Evolutionary conservation across 345 rosid species (phyloP).

Genomic region (Rhodomyrtus tomentosa): DNA sequence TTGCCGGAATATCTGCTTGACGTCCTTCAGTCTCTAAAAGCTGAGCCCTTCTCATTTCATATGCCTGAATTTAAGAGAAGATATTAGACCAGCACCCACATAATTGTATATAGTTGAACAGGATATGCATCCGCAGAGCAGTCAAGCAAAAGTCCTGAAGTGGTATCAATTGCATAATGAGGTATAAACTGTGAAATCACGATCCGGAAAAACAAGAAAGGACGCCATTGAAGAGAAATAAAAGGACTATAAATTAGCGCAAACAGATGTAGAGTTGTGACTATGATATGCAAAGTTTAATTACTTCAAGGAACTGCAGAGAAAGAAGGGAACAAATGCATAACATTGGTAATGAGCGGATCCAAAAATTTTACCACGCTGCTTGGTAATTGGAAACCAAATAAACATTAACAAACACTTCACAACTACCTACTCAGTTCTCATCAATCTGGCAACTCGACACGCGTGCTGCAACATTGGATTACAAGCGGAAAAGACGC

Average conservation of each 20-base stretch:
- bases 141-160: background rate
- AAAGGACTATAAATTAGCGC: background rate
- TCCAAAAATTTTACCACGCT: background rate
- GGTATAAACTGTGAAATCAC: background rate
- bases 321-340: background rate
- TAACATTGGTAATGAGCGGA: background rate
- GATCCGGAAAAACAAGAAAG: background rate
- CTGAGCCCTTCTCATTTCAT: conserved; percentile 62
- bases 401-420: background rate
- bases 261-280: background rate
- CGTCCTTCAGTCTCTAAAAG: conserved; percentile 38
- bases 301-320: background rate
- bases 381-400: background rate
- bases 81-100: background rate
- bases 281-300: background rate
- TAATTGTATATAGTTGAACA: no score
- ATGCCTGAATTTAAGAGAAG: conserved; percentile 33
- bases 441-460: background rate
- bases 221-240: background rate
- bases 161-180: background rate
- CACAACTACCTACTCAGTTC: background rate
- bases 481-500: background rate
- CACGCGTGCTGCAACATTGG: background rate
- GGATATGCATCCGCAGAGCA: background rate
- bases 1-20: conserved; percentile 23